Evolutionary conservation across 2,329 filamentous ascomycete species (phyloP), one percentile per base, ranked within the genome.

Genomic region (Claviceps africana): DNA sequence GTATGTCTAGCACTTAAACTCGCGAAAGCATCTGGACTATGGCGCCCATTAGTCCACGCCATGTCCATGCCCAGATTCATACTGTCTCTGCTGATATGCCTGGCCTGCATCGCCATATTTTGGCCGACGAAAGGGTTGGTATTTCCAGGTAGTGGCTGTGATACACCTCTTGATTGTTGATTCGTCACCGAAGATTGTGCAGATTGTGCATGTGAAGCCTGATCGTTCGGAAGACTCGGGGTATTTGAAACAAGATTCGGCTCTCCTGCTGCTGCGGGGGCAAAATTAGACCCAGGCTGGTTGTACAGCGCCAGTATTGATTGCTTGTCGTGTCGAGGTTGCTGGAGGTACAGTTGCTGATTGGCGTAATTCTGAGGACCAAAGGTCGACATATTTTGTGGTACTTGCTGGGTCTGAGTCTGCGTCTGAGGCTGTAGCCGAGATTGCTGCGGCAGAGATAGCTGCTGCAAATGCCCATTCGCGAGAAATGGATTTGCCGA

Each of bases 11-110:
- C 80, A 60, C 84, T 88, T 56, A 90, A 70, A 49, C 83, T 86
- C 2, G 85, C 81, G 73, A 89, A 90, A 15, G 86, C 86, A 66
- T 90, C 86, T 3, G 86, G 86, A 59, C 85, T 88, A 62, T 89
- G 85, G 43, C 86, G 72, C 10, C 86, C 86, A 59, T 82, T 83
- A 60, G 73, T 74, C 78, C 78, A 82, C 46, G 78, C 75, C 72
- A 82, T 77, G 52, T 79, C 79, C 65, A 80, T 73, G 42, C 85
- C 77, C 57, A 81, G 74, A 52, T 73, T 79, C 64, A 87, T 79
- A 64, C 85, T 89, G 62, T 89, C 86, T 48, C 85, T 77, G 60
- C 84, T 89, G 55, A 49, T 63, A 55, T 54, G 59, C 50, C 55
- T 58, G 55, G 61, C 53, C 44, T 61, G 60, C 15, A 57, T 50